A percentile compares a stretch with the other conserved stretches of the same genome.
Evolutionary conservation across 345 rosid genomes (phyloP).

Genomic region (Syzygium aromaticum): DNA sequence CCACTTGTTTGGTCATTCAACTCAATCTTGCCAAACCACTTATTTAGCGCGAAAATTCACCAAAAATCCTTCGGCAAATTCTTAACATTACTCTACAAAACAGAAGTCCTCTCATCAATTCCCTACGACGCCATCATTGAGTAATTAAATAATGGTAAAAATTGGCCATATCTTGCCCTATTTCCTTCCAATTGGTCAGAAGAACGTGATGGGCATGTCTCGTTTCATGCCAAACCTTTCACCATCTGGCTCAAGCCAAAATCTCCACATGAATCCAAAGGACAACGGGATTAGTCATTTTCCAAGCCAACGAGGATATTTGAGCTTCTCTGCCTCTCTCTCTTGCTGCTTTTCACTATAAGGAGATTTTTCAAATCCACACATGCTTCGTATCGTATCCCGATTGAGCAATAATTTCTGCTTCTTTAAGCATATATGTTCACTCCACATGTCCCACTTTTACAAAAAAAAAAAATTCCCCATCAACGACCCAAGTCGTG

Average conservation of each 20-base stretch:
- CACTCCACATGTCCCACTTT: background rate
- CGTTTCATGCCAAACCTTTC: background rate
- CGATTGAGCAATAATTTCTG: background rate
- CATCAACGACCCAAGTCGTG: background rate
- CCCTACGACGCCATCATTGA: background rate
- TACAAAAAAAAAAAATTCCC: background rate
- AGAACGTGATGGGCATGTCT: background rate
- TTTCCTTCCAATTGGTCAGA: background rate
- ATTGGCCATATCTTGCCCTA: background rate
- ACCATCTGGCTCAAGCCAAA: conserved; percentile 12
- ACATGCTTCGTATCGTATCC: background rate
- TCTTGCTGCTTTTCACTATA: background rate
- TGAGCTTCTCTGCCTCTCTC: background rate
- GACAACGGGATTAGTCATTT: conserved; percentile 31
- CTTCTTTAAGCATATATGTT: background rate
- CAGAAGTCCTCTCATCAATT: background rate
- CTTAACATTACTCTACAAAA: background rate
- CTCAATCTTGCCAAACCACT: background rate
- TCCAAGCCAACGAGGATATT: conserved; percentile 16
- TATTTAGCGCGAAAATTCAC: background rate
- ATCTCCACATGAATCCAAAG: conserved; percentile 13
- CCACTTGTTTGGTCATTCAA: background rate
- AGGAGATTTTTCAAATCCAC: background rate
- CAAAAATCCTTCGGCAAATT: background rate
- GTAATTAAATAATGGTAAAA: background rate